A percentile compares a stretch with the other conserved stretches of the same genome.
Evolutionary conservation across 129 eudicot species (phyloP).

Genomic region (Artemisia annua): DNA sequence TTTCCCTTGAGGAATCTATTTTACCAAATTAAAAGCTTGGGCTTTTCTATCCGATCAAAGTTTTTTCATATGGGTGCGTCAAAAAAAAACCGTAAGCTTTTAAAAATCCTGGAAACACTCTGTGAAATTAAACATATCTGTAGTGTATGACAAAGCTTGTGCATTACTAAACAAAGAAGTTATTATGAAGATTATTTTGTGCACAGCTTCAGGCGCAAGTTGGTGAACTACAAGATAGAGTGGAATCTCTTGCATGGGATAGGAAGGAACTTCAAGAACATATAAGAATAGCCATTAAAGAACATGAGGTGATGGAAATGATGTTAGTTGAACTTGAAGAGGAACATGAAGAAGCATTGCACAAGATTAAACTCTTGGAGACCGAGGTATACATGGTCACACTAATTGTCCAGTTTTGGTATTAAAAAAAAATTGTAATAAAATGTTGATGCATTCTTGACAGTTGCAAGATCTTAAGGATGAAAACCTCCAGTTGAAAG

Average conservation of each 20-base stretch:
- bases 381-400: conserved; percentile 41
- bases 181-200: not conserved
- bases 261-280: conserved; percentile 58
- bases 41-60: too few species aligned
- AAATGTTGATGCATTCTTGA: conserved; percentile 19
- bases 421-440: not conserved
- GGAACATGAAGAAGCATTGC: conserved; percentile 71
- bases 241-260: conserved; percentile 59
- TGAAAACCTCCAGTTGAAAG: conserved; percentile 48
- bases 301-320: conserved; percentile 53
- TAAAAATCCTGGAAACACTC: too few species aligned
- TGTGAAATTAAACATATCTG: too few species aligned
- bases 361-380: conserved; percentile 58
- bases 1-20: too few species aligned
- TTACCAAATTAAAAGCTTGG: too few species aligned
- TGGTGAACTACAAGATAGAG: conserved; percentile 46
- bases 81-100: too few species aligned
- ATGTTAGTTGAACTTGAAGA: conserved; percentile 75
- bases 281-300: conserved; percentile 43
- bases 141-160: too few species aligned
- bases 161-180: too few species aligned
- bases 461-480: conserved; percentile 60
- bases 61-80: too few species aligned
- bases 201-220: conserved; percentile 61
- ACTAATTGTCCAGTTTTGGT: not conserved